Evolutionary conservation across 257 asterid species (phyloP).

Genomic region (Solanum bulbocastanum): DNA sequence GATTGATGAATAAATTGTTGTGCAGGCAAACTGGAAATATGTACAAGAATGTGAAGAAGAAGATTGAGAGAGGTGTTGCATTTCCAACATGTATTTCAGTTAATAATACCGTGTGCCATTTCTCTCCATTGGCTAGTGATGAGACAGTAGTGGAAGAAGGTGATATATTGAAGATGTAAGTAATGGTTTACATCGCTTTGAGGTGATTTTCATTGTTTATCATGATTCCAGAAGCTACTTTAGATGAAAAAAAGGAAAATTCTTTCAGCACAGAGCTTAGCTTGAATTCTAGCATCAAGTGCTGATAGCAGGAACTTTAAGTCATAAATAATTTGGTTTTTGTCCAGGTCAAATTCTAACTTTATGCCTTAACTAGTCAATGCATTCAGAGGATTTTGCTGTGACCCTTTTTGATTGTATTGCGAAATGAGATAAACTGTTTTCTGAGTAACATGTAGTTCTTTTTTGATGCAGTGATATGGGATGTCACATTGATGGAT

Average conservation of each 20-base stretch:
- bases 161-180: slow-evolving; percentile 75
- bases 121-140: slow-evolving; percentile 73
- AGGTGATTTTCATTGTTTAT: not conserved
- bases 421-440: not conserved
- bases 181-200: not conserved
- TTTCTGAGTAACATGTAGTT: not conserved
- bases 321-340: not conserved
- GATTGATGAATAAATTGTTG: not conserved
- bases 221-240: not conserved
- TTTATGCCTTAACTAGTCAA: not conserved
- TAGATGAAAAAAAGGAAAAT: not conserved
- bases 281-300: not conserved
- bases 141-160: slow-evolving; percentile 67
- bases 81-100: slow-evolving; percentile 91
- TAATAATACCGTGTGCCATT: slow-evolving; percentile 75
- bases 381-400: not conserved
- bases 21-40: slow-evolving; percentile 75
- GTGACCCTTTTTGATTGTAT: not conserved
- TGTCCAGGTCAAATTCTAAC: not conserved
- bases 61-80: slow-evolving; percentile 89
- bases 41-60: slow-evolving; percentile 94
- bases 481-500: slow-evolving; percentile 99
- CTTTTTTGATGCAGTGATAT: slow-evolving; percentile 54
- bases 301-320: not conserved
- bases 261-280: not conserved